Base-by-base conservation (phyloP, 179 eudicot species). In the Silene vulgaris region DNA sequence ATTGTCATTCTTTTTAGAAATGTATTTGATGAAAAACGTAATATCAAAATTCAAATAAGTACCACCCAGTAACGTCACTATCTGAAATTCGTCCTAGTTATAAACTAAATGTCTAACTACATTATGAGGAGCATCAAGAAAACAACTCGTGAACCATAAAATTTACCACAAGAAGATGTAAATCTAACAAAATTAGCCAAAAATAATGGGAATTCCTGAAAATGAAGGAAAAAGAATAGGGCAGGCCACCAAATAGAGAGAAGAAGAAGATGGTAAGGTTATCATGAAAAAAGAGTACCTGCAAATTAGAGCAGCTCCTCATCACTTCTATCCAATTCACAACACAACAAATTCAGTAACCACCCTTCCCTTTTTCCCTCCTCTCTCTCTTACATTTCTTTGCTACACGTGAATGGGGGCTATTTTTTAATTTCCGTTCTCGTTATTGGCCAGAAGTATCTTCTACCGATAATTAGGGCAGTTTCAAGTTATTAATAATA, bases 311-410 rank as follows among this genome's bases (percentile, higher is more conserved):
- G 70, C 79, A 78, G 74, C 74, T 23, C 76, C 76, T 72, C 76
- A 84, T 61, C 73, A 75, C 86, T 84, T 78, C 81, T 80, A 84
- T 77, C 88, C 88, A 85, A 87, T 80, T 74, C 87, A 87, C 75
- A 84, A 85, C 63, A 78, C 77, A 77, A 87, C 88, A 85, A 87
- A 80, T 73, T 76, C 57, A 72, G 76, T 74, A 85, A 82, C 76
- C 57, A 76, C 59, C 81, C 67, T 32, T 21, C 48, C 74, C 13
- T 48, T 40, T 8, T 28, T 6, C 30, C 12, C 62, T 19, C 16
- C 65, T 21, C 69, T 40, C 76, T 30, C 50, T 56, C 50, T n/a
- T 45, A 63, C 77, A 69, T 70, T 63, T 70, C 73, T 57, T 70
- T 78, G 71, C 82, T 81, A 80, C 86, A 86, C 86, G 88, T 86